Base-by-base conservation (phyloP, 495 filamentous ascomycete species). In the Melanomma pulvis-pyrius region DNA sequence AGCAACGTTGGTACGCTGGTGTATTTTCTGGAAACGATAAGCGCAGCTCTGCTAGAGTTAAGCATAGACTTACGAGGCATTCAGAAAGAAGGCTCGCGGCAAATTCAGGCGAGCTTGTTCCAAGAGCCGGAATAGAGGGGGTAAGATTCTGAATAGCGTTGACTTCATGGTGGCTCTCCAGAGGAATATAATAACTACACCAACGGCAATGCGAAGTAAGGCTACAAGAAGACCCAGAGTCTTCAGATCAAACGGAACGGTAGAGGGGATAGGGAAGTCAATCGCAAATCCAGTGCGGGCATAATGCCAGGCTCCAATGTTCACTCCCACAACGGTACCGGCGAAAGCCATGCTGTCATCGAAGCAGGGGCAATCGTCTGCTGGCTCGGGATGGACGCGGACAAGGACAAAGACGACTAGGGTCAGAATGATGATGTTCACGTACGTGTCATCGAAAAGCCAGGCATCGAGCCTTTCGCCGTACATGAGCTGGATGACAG, bases 321-420 rank as follows among this genome's bases (percentile, higher is more conserved):
- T 87, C 51, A 90, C 79, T 0, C 94, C 94, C 54, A 96, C 87
- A 61, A 91, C 82, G 29, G 97, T 93, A 6, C 90, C 94, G 22
- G 92, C 88, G 74, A 98, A 98, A 8, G 93, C 86, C 36, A 98
- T 91, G 69, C 90, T 93, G 78, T 98, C 94, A 75, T 98, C 94
- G 74, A 96, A 98, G 73, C 94, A 98, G 17, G 94, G 94, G 71
- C 94, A 98, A 74, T 96, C 90, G 75, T 98, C 94, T 0, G 92
- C 94, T 1, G 94, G 94, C 69, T 98, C 94, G 1, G 94, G 94
- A 76, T 98, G 93, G 21, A 97, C 85, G 50, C 94, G 86, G 32
- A 98, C 89, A 26, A 97, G 78, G 29, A 88, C 74, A 29, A 94
- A 77, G 28, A 96, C 87, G 2, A 87, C 69, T 17, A 92, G 67